These are phyloP conservation scores for Asterochloris erici DNA, from an alignment of 139 green algal species.

Conservation along the genomic window DNA sequence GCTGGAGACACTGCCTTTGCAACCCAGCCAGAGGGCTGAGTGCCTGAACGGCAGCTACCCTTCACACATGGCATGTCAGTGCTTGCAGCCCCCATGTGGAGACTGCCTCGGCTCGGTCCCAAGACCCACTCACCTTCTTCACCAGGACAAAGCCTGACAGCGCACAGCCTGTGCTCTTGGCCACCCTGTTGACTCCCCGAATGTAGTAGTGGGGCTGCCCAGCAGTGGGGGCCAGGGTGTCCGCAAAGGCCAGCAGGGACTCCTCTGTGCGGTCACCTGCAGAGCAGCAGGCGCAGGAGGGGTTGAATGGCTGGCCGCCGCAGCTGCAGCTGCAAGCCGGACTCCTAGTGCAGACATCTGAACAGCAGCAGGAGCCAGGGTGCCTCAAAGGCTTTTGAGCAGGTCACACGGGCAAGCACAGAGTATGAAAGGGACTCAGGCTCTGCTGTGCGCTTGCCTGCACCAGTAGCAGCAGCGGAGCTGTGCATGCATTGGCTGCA, in stretches of 20 bases:
- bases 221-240: constrained; percentile 70
- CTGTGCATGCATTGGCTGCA: background rate
- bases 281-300: no score
- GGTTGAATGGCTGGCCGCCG: no score
- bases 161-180: constrained; percentile 53
- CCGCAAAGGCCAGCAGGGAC: constrained; percentile 76
- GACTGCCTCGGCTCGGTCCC: no score
- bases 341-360: background rate
- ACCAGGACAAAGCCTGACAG: constrained; percentile 90
- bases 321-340: no score
- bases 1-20: no score
- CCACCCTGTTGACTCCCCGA: constrained; percentile 24
- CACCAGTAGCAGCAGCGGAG: background rate
- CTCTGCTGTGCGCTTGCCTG: no score
- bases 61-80: no score
- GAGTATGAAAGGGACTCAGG: no score
- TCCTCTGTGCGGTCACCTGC: constrained; percentile 85
- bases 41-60: no score
- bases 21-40: no score
- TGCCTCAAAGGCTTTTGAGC: background rate
- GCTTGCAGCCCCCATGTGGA: no score
- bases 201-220: constrained; percentile 60
- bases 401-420: background rate
- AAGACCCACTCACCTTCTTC: constrained; percentile 69
- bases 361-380: background rate